Percentiles rank a stretch among this genome's conserved stretches.
Evolutionary conservation across 2,329 filamentous ascomycete species (phyloP).

Genomic region (Rhynchosporium secalis): DNA sequence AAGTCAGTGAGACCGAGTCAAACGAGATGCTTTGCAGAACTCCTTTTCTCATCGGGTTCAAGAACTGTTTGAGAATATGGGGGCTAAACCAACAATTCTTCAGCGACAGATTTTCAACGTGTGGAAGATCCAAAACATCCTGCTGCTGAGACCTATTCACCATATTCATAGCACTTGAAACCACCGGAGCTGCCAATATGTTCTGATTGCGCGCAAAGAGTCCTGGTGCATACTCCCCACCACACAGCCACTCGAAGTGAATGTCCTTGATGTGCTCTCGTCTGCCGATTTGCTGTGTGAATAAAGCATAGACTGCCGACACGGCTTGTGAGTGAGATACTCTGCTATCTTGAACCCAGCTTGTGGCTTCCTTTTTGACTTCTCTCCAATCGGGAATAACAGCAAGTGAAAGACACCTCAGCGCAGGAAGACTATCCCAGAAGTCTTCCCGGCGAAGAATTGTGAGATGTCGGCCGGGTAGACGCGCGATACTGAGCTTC

Average conservation of each 20-base stretch:
- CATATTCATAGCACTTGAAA: constrained; percentile 40
- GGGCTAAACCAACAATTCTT: constrained; percentile 71
- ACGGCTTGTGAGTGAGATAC: constrained; percentile 55
- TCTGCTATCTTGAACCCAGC: constrained; percentile 49
- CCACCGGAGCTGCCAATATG: constrained; percentile 60
- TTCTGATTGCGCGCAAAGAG: constrained; percentile 61
- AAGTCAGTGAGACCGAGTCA: constrained; percentile 65
- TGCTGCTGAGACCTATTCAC: constrained; percentile 33
- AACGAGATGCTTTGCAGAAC: constrained; percentile 56
- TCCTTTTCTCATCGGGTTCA: constrained; percentile 49
- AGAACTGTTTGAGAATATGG: constrained; percentile 53
- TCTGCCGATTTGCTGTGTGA: constrained; percentile 51
- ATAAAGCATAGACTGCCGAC: constrained; percentile 51
- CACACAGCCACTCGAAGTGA: constrained; percentile 65
- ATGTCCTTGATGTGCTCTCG: constrained; percentile 55
- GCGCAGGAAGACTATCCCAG: constrained; percentile 57
- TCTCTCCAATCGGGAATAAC: constrained; percentile 68
- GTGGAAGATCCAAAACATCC: constrained; percentile 52
- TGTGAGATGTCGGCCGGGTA: constrained; percentile 61
- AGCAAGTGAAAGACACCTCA: constrained; percentile 57
- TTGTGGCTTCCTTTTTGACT: constrained; percentile 53
- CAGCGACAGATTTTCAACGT: constrained; percentile 59
- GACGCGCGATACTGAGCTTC: constrained; percentile 61
- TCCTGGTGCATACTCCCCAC: constrained; percentile 66
- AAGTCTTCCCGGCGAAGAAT: constrained; percentile 58